Evolutionary conservation across 768 basidiomycete species (phyloP).

Genomic region (Xerocomellus dryophilus): DNA sequence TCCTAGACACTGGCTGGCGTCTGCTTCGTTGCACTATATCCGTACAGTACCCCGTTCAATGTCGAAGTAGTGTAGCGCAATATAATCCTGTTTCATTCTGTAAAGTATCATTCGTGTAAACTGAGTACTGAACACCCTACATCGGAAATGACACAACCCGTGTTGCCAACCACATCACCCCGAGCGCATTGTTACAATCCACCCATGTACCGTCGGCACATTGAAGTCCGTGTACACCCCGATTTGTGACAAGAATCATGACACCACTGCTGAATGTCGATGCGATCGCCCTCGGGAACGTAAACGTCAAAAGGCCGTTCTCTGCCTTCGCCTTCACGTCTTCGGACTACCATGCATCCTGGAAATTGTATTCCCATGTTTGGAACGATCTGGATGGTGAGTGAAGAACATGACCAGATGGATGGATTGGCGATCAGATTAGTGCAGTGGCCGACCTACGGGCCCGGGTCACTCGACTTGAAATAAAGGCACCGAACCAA

Average conservation of each 20-base stretch:
- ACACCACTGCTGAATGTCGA: constrained; percentile 17
- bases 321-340: constrained; percentile 47
- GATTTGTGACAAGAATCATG: not conserved
- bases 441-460: too few species aligned
- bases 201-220: not conserved
- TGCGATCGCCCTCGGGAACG: constrained; percentile 43
- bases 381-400: too few species aligned
- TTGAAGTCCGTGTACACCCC: too few species aligned
- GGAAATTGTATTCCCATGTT: too few species aligned
- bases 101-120: not conserved
- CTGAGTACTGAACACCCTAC: not conserved
- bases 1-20: not conserved
- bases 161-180: not conserved
- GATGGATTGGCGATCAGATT: too few species aligned
- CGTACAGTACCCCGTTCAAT: not conserved
- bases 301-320: constrained; percentile 43
- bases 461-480: too few species aligned
- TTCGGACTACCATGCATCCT: constrained; percentile 40
- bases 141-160: too few species aligned
- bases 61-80: not conserved
- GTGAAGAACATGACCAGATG: too few species aligned
- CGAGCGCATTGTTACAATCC: not conserved
- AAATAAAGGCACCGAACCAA: too few species aligned
- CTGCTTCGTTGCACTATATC: not conserved
- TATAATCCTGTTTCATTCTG: not conserved